A percentile compares a stretch with the other conserved stretches of the same genome.
Evolutionary conservation across 345 rosid species (phyloP).

Genomic region (Murraya koenigii): DNA sequence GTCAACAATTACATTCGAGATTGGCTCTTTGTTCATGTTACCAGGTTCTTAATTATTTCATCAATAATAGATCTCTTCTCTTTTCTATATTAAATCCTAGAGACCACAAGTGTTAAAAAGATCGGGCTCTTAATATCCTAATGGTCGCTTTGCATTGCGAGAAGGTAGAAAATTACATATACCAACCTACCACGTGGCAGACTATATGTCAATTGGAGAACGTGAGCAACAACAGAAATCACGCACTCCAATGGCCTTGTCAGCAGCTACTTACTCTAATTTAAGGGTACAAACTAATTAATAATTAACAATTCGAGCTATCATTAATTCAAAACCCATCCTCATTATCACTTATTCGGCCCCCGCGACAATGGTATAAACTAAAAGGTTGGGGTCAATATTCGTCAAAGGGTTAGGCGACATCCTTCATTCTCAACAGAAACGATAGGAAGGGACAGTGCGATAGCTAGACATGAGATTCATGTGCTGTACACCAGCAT

Average conservation of each 20-base stretch:
- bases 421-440: conserved; percentile 47
- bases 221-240: conserved; percentile 29
- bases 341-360: too few relatives aligned
- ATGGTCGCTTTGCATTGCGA: conserved; percentile 8
- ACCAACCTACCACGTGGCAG: conserved; percentile 59
- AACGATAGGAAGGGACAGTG: conserved; percentile 65
- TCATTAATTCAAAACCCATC: too few relatives aligned
- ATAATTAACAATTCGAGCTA: too few relatives aligned
- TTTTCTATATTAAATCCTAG: too few relatives aligned
- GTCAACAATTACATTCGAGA: conserved; percentile 40
- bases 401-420: neutral
- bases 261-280: conserved; percentile 52
- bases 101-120: neutral
- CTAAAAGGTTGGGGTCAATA: conserved; percentile 56
- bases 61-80: too few relatives aligned
- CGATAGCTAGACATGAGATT: conserved; percentile 84
- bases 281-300: conserved; percentile 33
- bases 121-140: too few relatives aligned
- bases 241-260: conserved; percentile 71
- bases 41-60: conserved; percentile 36
- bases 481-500: conserved; percentile 67
- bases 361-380: too few relatives aligned
- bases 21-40: conserved; percentile 87
- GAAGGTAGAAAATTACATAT: conserved; percentile 37
- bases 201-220: conserved; percentile 39